Conservation (phyloP, 371 early-diverging fungal genomes). For the Thermomucor indicae-seudaticae region DNA sequence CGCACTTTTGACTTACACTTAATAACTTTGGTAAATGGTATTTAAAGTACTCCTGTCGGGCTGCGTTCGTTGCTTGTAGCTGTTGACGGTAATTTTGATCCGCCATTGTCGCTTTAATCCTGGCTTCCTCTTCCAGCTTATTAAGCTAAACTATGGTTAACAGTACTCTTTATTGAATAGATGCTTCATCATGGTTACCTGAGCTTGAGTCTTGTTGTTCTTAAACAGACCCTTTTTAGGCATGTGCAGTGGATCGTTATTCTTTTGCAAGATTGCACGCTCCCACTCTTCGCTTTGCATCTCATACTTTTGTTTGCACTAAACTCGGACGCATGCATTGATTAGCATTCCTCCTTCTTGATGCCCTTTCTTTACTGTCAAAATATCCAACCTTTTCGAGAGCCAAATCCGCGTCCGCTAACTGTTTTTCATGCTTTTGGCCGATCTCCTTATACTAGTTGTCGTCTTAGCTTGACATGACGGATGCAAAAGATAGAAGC, state of each 20-base stretch:
- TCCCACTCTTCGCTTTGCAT: slow-evolving; percentile 78
- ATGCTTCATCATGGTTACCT: slow-evolving; percentile 25
- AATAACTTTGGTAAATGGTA: slow-evolving; percentile 55
- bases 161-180: neutral
- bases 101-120: slow-evolving; percentile 55
- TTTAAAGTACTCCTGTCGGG: slow-evolving; percentile 64
- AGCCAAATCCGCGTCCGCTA: slow-evolving; percentile 63
- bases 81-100: slow-evolving; percentile 77
- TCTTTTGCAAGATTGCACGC: slow-evolving; percentile 63
- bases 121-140: slow-evolving; percentile 69
- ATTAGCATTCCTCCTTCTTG: neutral
- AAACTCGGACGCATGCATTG: too few species aligned
- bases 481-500: neutral
- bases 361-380: neutral
- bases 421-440: slow-evolving; percentile 60
- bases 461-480: neutral
- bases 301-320: slow-evolving; percentile 74
- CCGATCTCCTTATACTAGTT: slow-evolving; percentile 73
- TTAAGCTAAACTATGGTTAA: slow-evolving; percentile 40
- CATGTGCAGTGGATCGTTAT: slow-evolving; percentile 45
- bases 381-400: slow-evolving; percentile 64
- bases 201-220: slow-evolving; percentile 46
- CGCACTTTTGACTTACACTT: slow-evolving; percentile 3
- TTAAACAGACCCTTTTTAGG: slow-evolving; percentile 54
- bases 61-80: slow-evolving; percentile 56